Base-by-base conservation (phyloP, 345 rosid species). In the Geranium brycei region DNA sequence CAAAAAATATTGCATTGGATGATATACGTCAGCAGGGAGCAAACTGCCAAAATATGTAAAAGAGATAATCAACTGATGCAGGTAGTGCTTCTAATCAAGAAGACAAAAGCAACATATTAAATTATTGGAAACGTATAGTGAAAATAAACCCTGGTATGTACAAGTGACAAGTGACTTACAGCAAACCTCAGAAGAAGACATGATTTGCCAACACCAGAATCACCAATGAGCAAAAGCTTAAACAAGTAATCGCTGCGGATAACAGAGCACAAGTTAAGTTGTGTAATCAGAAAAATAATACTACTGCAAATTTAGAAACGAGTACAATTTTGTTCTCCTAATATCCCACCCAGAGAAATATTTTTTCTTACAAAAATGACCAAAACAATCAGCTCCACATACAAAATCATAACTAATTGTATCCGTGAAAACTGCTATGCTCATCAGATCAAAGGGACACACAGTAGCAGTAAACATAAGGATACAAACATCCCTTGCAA, bases 161-260 rank as follows among this genome's bases (percentile, higher is more conserved):
- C n/a, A 23, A 23, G 28, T 23, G 28, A 23, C 28, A 23, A 55
- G 11, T 51, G 65, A 75, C 87, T 82, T 63, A 81, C 92, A 57
- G 84, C 84, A 38, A 78, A 80, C 67, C 84, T 62, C 61, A 80
- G 81, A 53, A 80, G 84, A 53, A 80, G 75, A 55, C 84, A 75
- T 17, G 84, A 80, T 72, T 80, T 80, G 47, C 84, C 82, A 5
- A 77, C 84, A 35, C 82, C 77, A 7, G 84, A 80, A 66, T 80
- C 84, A 32, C 84, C 84, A 19, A 80, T 78, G 38, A 80, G 76
- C 76, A 80, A 62, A 69, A 78, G 84, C 76, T 80, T 75, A 31
- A 80, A 80, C 68, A 80, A 78, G 23, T 80, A 80, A 69, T 86
- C 92, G 60, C 92, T 86, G 77, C 67, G 62, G 64, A 66, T n/a